A percentile compares a stretch with the other conserved stretches of the same genome.
Conservation (phyloP, 345 rosid genomes). For the Corymbia maculata region DNA sequence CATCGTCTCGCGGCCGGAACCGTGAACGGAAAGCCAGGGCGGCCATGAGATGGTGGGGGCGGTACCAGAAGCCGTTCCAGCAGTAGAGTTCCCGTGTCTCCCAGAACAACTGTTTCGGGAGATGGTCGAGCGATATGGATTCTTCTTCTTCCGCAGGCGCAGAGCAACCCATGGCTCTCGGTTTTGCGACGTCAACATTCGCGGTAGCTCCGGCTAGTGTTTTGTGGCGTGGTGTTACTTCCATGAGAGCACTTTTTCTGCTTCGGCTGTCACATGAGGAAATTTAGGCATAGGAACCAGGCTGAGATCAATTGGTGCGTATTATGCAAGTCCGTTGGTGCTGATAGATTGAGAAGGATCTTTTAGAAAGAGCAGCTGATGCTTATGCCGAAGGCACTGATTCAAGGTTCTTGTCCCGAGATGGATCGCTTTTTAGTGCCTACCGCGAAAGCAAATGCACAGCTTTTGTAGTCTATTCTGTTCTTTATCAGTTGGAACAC, state of each 20-base stretch:
- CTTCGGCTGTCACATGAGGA: neutral
- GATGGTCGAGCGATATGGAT: neutral
- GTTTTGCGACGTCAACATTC: neutral
- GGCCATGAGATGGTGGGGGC: neutral
- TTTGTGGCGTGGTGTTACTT: neutral
- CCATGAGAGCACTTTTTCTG: neutral
- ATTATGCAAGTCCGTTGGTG: neutral
- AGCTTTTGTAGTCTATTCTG: too few species aligned
- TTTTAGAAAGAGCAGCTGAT: neutral
- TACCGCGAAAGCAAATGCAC: too few species aligned
- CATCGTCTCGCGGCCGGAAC: slow-evolving; percentile 3
- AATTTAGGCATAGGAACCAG: neutral
- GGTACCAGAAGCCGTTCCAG: slow-evolving; percentile 4
- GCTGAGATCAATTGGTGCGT: neutral
- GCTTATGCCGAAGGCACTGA: too few species aligned
- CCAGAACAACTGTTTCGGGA: slow-evolving; percentile 8
- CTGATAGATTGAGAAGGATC: neutral
- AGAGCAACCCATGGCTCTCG: neutral
- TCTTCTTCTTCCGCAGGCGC: neutral
- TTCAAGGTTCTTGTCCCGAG: too few species aligned
- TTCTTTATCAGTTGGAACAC: too few species aligned
- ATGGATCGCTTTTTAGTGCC: too few species aligned
- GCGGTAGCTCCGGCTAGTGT: neutral
- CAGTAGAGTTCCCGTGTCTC: neutral
- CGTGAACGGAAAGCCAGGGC: neutral